These are phyloP conservation scores for Hypoxylon crocopeplum DNA, from an alignment of 495 filamentous ascomycete genomes.

Conservation along the genomic window DNA sequence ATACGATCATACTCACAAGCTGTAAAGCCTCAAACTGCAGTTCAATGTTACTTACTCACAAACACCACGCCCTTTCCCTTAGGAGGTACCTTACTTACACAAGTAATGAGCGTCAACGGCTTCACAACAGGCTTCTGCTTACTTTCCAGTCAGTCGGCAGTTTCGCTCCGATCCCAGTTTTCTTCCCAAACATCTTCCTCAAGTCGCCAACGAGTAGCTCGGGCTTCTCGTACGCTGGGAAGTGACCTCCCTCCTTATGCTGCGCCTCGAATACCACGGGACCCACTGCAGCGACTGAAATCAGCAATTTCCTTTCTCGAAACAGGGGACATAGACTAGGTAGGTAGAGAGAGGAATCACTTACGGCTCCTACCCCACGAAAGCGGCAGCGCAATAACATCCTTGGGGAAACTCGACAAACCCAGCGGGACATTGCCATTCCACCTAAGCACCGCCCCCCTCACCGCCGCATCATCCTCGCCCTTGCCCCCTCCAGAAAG, in stretches of 20 bases:
- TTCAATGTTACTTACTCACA: no score
- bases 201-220: constrained; percentile 62
- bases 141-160: neutral
- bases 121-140: neutral
- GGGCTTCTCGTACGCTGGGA: constrained; percentile 66
- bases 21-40: no score
- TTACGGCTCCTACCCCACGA: constrained; percentile 51
- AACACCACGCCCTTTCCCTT: no score
- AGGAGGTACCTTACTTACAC: neutral
- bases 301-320: neutral
- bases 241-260: constrained; percentile 66
- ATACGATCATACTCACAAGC: no score
- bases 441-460: neutral
- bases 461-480: constrained; percentile 55
- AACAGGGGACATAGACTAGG: neutral
- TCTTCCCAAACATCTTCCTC: constrained; percentile 57
- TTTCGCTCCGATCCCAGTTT: constrained; percentile 32
- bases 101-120: neutral
- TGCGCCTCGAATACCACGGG: constrained; percentile 61
- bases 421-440: constrained; percentile 42
- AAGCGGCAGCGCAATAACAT: constrained; percentile 57
- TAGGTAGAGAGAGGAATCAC: neutral
- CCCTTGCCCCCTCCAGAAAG: constrained; percentile 49
- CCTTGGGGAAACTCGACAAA: constrained; percentile 57
- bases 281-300: constrained; percentile 44